These are phyloP conservation scores for Pythium folliculosum DNA, from an alignment of 352 stramenopile species.

Conservation along the genomic window DNA sequence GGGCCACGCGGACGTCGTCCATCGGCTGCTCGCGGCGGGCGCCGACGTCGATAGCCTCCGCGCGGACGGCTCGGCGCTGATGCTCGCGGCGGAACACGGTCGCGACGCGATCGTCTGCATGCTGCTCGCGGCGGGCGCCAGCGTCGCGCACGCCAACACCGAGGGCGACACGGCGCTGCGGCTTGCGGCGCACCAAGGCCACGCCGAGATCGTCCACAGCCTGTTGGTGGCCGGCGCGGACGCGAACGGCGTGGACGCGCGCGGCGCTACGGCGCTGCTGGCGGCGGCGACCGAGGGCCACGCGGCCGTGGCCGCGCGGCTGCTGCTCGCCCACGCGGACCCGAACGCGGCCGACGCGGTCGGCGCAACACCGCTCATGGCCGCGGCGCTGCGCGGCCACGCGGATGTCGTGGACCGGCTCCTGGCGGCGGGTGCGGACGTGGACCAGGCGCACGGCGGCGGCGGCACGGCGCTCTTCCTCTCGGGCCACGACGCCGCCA, in stretches of 20 bases:
- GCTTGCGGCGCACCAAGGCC: slow-evolving; percentile 32
- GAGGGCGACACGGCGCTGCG: slow-evolving; percentile 25
- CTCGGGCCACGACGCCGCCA: background rate
- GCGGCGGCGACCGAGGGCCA: background rate
- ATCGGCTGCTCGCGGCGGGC: background rate
- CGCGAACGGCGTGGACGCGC: background rate
- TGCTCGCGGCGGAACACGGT: background rate
- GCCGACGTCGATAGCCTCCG: background rate
- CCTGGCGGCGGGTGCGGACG: background rate
- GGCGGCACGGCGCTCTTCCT: background rate
- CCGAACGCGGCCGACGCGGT: background rate
- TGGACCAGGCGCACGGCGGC: background rate
- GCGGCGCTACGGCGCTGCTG: background rate
- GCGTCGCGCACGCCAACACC: slow-evolving; percentile 28
- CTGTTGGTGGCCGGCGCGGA: slow-evolving; percentile 1
- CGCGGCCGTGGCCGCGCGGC: background rate
- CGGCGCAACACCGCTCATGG: background rate
- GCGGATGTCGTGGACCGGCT: background rate
- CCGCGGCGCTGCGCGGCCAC: background rate
- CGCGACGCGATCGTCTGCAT: background rate
- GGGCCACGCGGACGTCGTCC: background rate
- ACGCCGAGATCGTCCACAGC: slow-evolving; percentile 11
- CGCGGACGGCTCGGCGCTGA: background rate
- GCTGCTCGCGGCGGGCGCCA: slow-evolving; percentile 26
- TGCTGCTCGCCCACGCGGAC: background rate